Evolutionary conservation across 2,329 filamentous ascomycete species (phyloP).

Genomic region (Paracoccidioides brasiliensis): DNA sequence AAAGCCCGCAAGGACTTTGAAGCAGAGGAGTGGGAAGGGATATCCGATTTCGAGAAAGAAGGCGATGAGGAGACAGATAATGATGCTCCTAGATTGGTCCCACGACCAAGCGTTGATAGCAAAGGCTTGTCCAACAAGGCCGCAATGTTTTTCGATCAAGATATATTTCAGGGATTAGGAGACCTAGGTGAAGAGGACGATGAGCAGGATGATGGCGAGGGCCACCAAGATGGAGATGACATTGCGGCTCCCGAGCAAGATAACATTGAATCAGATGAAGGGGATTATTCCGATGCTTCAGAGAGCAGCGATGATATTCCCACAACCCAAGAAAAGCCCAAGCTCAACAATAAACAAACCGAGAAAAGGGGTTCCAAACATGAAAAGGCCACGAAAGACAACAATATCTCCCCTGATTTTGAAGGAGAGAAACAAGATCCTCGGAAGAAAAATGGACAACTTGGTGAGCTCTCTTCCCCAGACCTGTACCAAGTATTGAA

Average conservation of each 20-base stretch:
- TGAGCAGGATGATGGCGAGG: constrained; percentile 28
- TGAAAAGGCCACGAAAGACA: constrained; percentile 13
- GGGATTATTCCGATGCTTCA: constrained; percentile 11
- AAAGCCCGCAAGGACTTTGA: constrained; percentile 67
- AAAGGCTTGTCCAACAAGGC: constrained; percentile 68
- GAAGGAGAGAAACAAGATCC: constrained; percentile 24
- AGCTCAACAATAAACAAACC: constrained; percentile 15
- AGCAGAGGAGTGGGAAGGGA: constrained; percentile 85
- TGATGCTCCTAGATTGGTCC: constrained; percentile 29
- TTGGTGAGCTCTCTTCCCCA: constrained; percentile 25
- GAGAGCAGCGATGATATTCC: background rate
- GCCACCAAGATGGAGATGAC: constrained; percentile 17
- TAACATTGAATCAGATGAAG: constrained; percentile 26
- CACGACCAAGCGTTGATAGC: constrained; percentile 13
- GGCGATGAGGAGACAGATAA: constrained; percentile 48
- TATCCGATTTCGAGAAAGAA: constrained; percentile 53
- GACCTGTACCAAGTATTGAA: background rate
- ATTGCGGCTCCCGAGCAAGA: constrained; percentile 4
- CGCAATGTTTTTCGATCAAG: constrained; percentile 81
- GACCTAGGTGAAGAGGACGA: constrained; percentile 46
- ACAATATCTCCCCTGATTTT: constrained; percentile 25
- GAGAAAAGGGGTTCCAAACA: constrained; percentile 11
- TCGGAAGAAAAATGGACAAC: constrained; percentile 29
- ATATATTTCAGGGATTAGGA: constrained; percentile 77
- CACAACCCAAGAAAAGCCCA: constrained; percentile 5